Base-by-base conservation (phyloP, 352 stramenopile genomes). In the Globisporangium nunn region DNA sequence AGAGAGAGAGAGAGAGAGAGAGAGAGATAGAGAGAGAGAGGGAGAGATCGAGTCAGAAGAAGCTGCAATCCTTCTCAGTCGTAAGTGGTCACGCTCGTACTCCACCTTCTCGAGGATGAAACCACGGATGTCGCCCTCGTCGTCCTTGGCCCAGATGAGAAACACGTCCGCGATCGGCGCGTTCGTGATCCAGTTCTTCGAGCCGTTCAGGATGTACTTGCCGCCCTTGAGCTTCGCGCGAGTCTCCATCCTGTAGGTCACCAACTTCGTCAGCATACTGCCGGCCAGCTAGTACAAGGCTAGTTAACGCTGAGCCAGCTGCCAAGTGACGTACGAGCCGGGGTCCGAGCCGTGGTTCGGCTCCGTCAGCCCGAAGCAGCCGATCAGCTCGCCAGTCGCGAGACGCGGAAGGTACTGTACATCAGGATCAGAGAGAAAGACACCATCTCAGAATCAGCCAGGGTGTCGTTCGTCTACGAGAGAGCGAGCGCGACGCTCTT, bases 361-460 rank as follows among this genome's bases (percentile, higher is more conserved):
- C 70, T 99, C 97, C 17, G 97, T 99, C 63, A 99, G 74, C 17
- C 97, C 97, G 70, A 99, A 99, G 72, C 96, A 99, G 40, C 96
- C 96, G 59, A 99, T 96, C 33, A 98, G 65, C 56, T 98, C 89
- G n/a, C 96, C 97, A 2, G 67, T 83, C 7, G 95, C 96, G 39
- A 99, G 81, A 44, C 87, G 76, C 3, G 96, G 96, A 40, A 99
- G 82, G 67, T 98, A 99, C 82, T 91, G 63, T 23, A 56, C 12
- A 55, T 40, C n/a, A 15, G 37, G 23, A 23, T 23, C 23, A 23
- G 23, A 23, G 23, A 23, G 23, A 23, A 23, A 23, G 23, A 23
- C 23, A 23, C 23, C 23, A 1, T 23, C 23, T 23, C 23, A 23
- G 23, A 23, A 23, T 23, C 23, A 23, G 23, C 1, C 23, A 23